Evolutionary conservation across 2,329 filamentous ascomycete genomes (phyloP).

Genomic region (Dendrostoma leiphaemia): DNA sequence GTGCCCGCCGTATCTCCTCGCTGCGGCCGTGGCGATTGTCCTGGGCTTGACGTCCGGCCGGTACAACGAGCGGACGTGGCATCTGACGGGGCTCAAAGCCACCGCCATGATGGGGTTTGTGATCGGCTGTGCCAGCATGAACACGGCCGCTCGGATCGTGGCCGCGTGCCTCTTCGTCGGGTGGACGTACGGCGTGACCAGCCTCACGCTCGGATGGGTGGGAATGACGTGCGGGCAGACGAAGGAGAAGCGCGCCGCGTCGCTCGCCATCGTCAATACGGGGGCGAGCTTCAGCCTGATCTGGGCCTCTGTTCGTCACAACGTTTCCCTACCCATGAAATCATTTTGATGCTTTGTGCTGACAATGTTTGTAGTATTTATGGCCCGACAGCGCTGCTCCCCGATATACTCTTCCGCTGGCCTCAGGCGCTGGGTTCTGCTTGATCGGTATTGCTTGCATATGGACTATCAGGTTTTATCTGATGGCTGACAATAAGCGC

Average conservation of each 20-base stretch:
- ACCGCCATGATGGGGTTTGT: constrained; percentile 39
- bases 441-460: not conserved
- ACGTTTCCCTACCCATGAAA: not conserved
- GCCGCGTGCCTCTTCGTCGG: constrained; percentile 39
- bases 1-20: constrained; percentile 43
- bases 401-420: not conserved
- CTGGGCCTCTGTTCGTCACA: not conserved
- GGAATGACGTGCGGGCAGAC: constrained; percentile 40
- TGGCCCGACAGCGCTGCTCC: constrained; percentile 4
- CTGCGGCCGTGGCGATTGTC: constrained; percentile 37
- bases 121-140: constrained; percentile 23
- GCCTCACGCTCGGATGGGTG: constrained; percentile 44
- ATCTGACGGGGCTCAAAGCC: constrained; percentile 40
- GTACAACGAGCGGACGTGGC: constrained; percentile 46
- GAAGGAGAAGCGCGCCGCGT: constrained; percentile 44
- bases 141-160: constrained; percentile 25
- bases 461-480: not conserved
- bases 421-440: not conserved
- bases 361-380: not conserved
- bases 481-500: constrained; percentile 1
- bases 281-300: not conserved
- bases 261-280: constrained; percentile 30
- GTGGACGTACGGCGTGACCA: constrained; percentile 39
- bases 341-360: not conserved
- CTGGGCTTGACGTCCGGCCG: constrained; percentile 37